These are phyloP conservation scores for Crithidia sp. DNA, from an alignment of 208 protist species.

Conservation along the genomic window DNA sequence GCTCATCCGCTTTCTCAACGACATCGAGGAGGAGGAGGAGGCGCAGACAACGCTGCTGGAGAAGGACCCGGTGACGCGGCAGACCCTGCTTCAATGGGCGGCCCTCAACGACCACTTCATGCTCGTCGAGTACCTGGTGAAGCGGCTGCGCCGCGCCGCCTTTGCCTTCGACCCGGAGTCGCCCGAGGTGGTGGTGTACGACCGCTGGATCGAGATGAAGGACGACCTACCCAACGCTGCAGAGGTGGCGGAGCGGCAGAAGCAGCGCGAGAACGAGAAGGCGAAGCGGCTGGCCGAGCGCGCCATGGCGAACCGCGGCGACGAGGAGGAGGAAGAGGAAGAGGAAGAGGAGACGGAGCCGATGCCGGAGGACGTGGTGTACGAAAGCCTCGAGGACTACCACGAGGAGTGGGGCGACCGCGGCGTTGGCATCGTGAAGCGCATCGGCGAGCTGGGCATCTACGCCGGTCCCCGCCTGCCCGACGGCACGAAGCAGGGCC, in stretches of 20 bases:
- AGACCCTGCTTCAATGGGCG: conserved; percentile 89
- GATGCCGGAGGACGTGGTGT: conserved; percentile 85
- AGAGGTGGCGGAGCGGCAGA: conserved; percentile 77
- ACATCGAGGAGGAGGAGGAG: conserved; percentile 87
- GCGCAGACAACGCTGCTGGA: conserved; percentile 69
- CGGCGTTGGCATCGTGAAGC: conserved; percentile 79
- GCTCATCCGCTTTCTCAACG: conserved; percentile 81
- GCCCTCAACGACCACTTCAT: conserved; percentile 83
- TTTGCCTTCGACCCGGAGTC: conserved; percentile 81
- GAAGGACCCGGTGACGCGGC: conserved; percentile 84
- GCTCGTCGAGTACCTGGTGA: conserved; percentile 89
- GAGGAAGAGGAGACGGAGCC: conserved; percentile 80
- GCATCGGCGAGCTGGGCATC: conserved; percentile 90
- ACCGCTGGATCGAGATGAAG: conserved; percentile 87
- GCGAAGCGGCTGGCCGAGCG: conserved; percentile 64
- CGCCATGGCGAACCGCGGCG: conserved; percentile 21
- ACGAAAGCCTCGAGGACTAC: conserved; percentile 81
- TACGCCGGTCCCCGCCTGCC: conserved; percentile 71
- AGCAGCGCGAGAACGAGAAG: conserved; percentile 66
- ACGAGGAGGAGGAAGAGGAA: conserved; percentile 67
- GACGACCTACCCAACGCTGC: conserved; percentile 74
- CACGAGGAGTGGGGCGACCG: conserved; percentile 83
- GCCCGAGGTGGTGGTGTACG: conserved; percentile 77
- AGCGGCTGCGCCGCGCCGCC: conserved; percentile 70
- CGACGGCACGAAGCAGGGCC: conserved; percentile 87